Conservation (phyloP, 345 rosid species). For the Arabidopsis arenosa region DNA sequence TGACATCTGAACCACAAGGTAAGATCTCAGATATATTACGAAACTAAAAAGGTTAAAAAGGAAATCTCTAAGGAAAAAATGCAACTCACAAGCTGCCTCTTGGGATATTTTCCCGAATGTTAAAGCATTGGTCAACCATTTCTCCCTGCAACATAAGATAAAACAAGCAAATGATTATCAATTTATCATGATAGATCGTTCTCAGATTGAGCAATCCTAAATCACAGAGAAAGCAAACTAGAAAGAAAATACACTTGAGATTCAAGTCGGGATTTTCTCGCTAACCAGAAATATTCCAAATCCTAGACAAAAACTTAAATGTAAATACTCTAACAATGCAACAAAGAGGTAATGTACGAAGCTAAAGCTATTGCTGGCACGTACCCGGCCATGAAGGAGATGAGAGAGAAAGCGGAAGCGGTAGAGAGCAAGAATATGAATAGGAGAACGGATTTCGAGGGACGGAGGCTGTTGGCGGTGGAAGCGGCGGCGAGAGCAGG, state of each 20-base stretch:
- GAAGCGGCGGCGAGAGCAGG: slow-evolving; percentile 76
- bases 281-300: slow-evolving; percentile 28
- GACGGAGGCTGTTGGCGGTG: slow-evolving; percentile 75
- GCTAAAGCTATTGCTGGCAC: slow-evolving; percentile 15
- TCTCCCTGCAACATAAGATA: slow-evolving; percentile 63
- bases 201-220: slow-evolving; percentile 13
- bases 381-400: slow-evolving; percentile 64
- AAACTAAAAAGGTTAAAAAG: slow-evolving; percentile 28
- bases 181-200: slow-evolving; percentile 1
- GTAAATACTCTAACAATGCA: slow-evolving; percentile 1
- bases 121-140: slow-evolving; percentile 55
- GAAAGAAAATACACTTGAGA: background rate
- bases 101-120: slow-evolving; percentile 54
- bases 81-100: slow-evolving; percentile 73
- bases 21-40: background rate
- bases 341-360: slow-evolving; percentile 18
- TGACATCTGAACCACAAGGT: slow-evolving; percentile 55
- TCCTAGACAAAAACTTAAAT: background rate
- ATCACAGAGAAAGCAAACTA: background rate
- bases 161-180: slow-evolving; percentile 5
- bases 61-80: slow-evolving; percentile 2
- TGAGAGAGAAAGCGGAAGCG: slow-evolving; percentile 65
- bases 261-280: slow-evolving; percentile 2
- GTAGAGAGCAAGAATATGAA: slow-evolving; percentile 61
- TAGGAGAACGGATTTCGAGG: slow-evolving; percentile 66